Evolutionary conservation across 169 alveolate species (phyloP), one percentile per base, ranked within the genome.

Genomic region (Plasmodium vivax): DNA sequence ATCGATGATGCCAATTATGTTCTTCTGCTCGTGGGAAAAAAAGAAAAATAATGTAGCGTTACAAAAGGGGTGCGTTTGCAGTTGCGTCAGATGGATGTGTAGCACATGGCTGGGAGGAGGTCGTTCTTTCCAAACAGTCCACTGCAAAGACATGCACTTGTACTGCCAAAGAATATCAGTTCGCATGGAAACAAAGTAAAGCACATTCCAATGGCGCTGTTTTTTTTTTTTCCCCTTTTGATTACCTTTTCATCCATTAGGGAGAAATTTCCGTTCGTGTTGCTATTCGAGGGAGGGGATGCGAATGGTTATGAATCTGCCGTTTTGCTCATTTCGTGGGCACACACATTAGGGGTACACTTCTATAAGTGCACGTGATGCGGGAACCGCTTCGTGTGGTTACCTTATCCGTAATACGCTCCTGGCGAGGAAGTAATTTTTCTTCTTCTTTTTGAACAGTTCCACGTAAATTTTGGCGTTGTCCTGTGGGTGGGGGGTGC

Each of bases 1-100:
- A 85, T 85, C 93, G 32, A 85, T 85, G 41, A 85, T 85, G n/a
- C 93, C 93, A 41, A 85, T 74, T 23, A 74, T 85, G 30, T 85
- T 74, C 56, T 85, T 74, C 93, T 85, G 80, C 68, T 74, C 56
- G 71, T 27, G 85, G 85, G n/a, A 45, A 45, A 54, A 54, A 56
- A 85, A 51, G 80, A 36, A 85, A 74, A 34, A 68, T 9, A 84
- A 30, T 43, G 77, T 68, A 51, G 38, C 9, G 32, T 84, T 2
- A 14, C 9, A 62, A 62, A 19, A 62, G 75, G 75, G 75, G 36
- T 12, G 2, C 36, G 12, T 62, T 62, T 19, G 34, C 75, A 62
- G 34, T 62, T 62, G 27, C 34, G 16, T 19, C 34, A 62, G 34
- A 14, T 62, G 75, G 36, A 27, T 62, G 34, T 1, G 19, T 27